Percentiles rank a stretch among this genome's conserved stretches.
Evolutionary conservation across 2,329 filamentous ascomycete species (phyloP).

Genomic region (Aspergillus brasiliensis): DNA sequence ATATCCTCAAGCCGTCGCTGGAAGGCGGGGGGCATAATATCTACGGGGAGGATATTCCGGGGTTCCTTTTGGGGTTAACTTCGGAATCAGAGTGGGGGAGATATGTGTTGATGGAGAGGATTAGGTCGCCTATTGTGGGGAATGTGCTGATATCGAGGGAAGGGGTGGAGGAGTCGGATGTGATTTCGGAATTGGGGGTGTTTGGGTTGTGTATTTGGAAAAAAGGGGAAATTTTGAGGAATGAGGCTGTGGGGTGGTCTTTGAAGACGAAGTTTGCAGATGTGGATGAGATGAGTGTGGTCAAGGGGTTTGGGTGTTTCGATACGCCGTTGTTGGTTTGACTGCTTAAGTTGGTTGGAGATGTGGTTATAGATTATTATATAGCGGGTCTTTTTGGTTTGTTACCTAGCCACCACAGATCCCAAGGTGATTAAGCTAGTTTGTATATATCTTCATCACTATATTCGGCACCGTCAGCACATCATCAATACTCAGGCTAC

Average conservation of each 20-base stretch:
- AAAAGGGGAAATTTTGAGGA: conserved; percentile 34
- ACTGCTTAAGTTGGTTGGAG: not conserved
- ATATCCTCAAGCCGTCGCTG: conserved; percentile 48
- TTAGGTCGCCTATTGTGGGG: conserved; percentile 33
- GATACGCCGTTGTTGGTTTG: conserved; percentile 43
- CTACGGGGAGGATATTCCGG: conserved; percentile 41
- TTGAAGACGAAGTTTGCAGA: conserved; percentile 48
- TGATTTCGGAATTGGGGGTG: conserved; percentile 49
- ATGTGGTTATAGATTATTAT: too few relatives aligned
- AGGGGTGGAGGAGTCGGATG: conserved; percentile 37
- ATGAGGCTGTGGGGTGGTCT: conserved; percentile 42
- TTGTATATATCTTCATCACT: not conserved
- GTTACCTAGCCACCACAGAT: too few relatives aligned
- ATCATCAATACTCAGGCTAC: not conserved
- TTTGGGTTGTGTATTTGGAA: conserved; percentile 46
- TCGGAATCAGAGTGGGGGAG: conserved; percentile 31
- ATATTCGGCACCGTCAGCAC: not conserved
- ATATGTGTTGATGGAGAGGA: conserved; percentile 47
- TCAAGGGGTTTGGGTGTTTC: conserved; percentile 52
- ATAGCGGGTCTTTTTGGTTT: too few relatives aligned
- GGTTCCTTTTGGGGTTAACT: conserved; percentile 30
- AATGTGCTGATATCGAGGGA: conserved; percentile 39
- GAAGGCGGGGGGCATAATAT: conserved; percentile 51
- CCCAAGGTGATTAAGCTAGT: too few relatives aligned
- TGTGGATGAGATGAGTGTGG: conserved; percentile 51